Evolutionary conservation across 2,329 filamentous ascomycete species (phyloP), one percentile per base, ranked within the genome.

Genomic region (Paraconiothyrium sp.): DNA sequence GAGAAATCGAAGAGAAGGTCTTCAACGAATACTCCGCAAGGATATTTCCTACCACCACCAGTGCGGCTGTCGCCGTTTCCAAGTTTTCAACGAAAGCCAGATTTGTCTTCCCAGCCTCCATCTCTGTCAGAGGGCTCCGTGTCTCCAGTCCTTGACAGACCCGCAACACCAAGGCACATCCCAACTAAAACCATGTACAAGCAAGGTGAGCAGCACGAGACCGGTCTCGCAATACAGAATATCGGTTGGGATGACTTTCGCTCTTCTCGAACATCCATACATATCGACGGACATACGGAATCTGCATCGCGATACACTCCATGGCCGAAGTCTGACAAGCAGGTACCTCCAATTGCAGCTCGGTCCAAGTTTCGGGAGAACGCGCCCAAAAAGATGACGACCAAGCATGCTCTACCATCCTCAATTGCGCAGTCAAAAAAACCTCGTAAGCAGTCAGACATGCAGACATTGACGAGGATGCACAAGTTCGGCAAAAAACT

Each of bases 171-270:
- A n/a, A 43, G n/a, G 14, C 44, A 30, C 16, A 22, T 32, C n/a
- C 30, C 39, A 5, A 27, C 39, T 24, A 34, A 47, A 8, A 41
- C 52, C 13, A 9, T 9, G 5, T 34, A 6, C 13, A 41, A 46
- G 27, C 4, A 54, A 8, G 9, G 14, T 35, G 32, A 35, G 14
- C 30, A 10, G 32, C 32, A 20, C n/a, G 6, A 20, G 14, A 7
- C n/a, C 14, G 30, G 16, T 16, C 48, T 7, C 14, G 22, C 7
- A 46, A 24, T 22, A 6, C 24, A 47, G 20, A 35, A 55, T 27
- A 20, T 43, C 10, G 52, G 52, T 6, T 55, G 52, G 52, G 41
- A 24, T 13, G 39, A 55, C 4, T 46, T 55, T 41, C 52, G 39
- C 32, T 55, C 39, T 35, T 24, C 37, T 10, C 14, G 51, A 13